Conservation (phyloP, 179 eudicot genomes). For the Beta lomatogona region DNA sequence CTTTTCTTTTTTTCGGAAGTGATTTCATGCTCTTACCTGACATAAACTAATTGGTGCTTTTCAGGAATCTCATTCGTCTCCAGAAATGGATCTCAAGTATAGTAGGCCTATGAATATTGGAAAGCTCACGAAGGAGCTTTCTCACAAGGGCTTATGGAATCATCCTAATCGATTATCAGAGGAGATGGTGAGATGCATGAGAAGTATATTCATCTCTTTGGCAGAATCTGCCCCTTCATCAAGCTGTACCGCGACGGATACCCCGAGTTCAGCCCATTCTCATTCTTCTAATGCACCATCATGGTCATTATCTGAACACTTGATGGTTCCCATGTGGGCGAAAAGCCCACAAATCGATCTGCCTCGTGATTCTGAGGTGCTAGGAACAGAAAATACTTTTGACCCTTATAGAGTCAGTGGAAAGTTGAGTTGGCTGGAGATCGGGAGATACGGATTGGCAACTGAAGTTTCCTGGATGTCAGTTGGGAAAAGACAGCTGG, state of each 20-base stretch:
- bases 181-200: constrained; percentile 48
- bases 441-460: constrained; percentile 40
- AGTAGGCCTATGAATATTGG: constrained; percentile 22
- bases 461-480: constrained; percentile 49
- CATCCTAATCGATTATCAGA: constrained; percentile 43
- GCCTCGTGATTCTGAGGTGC: constrained; percentile 41
- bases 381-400: constrained; percentile 34
- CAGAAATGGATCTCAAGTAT: constrained; percentile 25
- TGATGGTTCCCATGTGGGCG: constrained; percentile 47
- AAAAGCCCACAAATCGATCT: constrained; percentile 43
- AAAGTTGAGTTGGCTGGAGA: constrained; percentile 41
- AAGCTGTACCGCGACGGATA: constrained; percentile 9
- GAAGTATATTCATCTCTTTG: constrained; percentile 44
- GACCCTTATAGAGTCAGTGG: constrained; percentile 43
- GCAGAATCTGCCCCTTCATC: constrained; percentile 35
- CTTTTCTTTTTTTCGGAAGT: too few species aligned
- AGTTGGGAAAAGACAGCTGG: constrained; percentile 45
- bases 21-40: background rate
- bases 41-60: background rate
- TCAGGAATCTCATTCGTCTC: constrained; percentile 26
- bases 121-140: constrained; percentile 32
- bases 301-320: constrained; percentile 43
- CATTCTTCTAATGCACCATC: constrained; percentile 32
- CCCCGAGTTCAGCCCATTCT: constrained; percentile 30
- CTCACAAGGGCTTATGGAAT: constrained; percentile 37